Percentiles rank a stretch among this genome's conserved stretches.
These are phyloP conservation scores for Primulina huaijiensis DNA, from an alignment of 257 asterid genomes.

Conservation along the genomic window DNA sequence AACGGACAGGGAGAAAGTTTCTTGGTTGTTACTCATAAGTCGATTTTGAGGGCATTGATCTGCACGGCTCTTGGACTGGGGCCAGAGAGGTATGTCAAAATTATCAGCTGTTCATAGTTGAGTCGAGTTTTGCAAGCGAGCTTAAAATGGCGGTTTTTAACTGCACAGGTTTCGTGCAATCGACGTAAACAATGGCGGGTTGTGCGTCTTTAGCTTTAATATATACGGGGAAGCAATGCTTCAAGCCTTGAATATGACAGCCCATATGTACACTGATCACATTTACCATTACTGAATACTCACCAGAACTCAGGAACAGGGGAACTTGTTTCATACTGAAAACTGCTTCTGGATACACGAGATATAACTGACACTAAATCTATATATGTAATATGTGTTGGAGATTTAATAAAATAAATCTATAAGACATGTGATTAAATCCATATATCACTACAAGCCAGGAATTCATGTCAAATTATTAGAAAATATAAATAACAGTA, in stretches of 20 bases:
- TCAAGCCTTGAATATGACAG: slow-evolving; percentile 66
- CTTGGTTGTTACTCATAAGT: slow-evolving; percentile 78
- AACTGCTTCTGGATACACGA: background rate
- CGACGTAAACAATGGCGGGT: slow-evolving; percentile 70
- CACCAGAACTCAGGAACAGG: background rate
- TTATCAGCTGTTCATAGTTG: background rate
- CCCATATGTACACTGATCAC: slow-evolving; percentile 78
- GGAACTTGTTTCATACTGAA: background rate
- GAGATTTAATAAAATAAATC: no score
- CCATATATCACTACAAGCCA: no score
- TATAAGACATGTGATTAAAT: no score
- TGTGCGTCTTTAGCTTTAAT: slow-evolving; percentile 59
- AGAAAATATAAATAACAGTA: no score
- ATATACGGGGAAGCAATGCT: slow-evolving; percentile 70
- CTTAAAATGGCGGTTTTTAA: background rate
- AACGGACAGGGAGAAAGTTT: slow-evolving; percentile 59
- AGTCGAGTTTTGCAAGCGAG: background rate
- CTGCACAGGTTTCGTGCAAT: slow-evolving; percentile 59
- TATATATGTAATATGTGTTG: no score
- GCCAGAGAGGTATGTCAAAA: slow-evolving; percentile 58
- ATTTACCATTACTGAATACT: slow-evolving; percentile 42
- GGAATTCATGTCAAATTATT: no score
- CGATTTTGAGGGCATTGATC: slow-evolving; percentile 75
- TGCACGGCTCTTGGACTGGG: slow-evolving; percentile 82
- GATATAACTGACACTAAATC: no score